Percentiles rank a stretch among this genome's conserved stretches.
Conservation (phyloP, 257 asterid species). For the Schizonepeta tenuifolia region DNA sequence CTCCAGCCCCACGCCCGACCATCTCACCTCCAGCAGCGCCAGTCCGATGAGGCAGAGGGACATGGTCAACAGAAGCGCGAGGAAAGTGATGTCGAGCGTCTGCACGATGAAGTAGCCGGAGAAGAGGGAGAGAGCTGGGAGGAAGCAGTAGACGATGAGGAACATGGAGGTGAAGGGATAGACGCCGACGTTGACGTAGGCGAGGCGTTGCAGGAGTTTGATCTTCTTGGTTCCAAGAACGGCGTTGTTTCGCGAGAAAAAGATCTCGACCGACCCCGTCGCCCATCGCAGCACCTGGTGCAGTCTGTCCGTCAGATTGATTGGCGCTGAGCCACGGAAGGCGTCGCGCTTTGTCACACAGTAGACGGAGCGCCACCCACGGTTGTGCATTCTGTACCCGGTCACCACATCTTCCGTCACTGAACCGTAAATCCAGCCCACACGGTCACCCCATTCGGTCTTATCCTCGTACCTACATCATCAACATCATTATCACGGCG, state of each 20-base stretch:
- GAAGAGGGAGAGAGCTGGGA: constrained; percentile 65
- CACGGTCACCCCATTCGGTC: constrained; percentile 74
- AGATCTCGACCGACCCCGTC: constrained; percentile 65
- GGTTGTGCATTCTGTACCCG: constrained; percentile 69
- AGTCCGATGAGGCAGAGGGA: constrained; percentile 54
- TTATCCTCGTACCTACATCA: constrained; percentile 58
- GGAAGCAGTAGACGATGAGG: constrained; percentile 64
- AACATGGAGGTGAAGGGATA: constrained; percentile 68
- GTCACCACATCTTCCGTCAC: constrained; percentile 79
- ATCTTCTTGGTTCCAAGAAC: constrained; percentile 39
- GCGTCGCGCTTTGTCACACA: constrained; percentile 66
- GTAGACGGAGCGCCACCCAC: constrained; percentile 70
- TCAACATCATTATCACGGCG: too few species aligned
- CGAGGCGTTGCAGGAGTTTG: constrained; percentile 58
- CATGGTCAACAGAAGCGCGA: constrained; percentile 47
- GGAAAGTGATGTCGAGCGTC: constrained; percentile 48
- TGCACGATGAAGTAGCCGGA: constrained; percentile 62
- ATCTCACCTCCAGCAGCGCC: constrained; percentile 58
- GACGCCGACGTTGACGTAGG: constrained; percentile 67
- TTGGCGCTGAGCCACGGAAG: constrained; percentile 70
- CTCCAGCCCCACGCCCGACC: constrained; percentile 64
- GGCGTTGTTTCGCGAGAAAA: constrained; percentile 69
- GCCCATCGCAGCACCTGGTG: constrained; percentile 79
- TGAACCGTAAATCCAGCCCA: constrained; percentile 72
- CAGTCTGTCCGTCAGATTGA: constrained; percentile 66